Evolutionary conservation across 2,329 filamentous ascomycete species (phyloP).

Genomic region (Diaporthe aspalathi): DNA sequence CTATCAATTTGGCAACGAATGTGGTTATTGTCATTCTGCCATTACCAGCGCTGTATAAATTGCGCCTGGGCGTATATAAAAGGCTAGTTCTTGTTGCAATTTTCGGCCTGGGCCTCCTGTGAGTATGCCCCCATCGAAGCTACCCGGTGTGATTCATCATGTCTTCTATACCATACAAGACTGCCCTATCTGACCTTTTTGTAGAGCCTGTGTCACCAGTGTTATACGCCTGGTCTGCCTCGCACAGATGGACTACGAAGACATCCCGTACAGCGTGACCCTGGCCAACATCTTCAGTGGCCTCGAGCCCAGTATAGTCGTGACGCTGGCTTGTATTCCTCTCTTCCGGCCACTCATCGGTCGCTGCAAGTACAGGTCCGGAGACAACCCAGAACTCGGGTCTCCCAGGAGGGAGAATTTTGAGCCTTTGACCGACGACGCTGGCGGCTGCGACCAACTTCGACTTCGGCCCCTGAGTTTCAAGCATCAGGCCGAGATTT

Average conservation of each 20-base stretch:
- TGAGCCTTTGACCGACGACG: conserved; percentile 8
- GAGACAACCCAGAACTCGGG: neutral
- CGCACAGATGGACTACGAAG: neutral
- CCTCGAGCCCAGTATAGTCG: conserved; percentile 4
- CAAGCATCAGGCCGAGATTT: conserved; percentile 7
- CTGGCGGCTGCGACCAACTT: conserved; percentile 3
- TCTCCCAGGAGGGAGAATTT: neutral
- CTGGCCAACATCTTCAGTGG: neutral
- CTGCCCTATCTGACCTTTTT: neutral
- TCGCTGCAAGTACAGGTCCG: neutral
- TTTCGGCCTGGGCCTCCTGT: conserved; percentile 23
- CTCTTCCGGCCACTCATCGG: neutral
- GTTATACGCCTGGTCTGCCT: conserved; percentile 17
- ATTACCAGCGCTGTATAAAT: conserved; percentile 23
- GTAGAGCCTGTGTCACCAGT: neutral
- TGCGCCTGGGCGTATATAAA: conserved; percentile 10
- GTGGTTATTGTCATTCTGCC: conserved; percentile 23
- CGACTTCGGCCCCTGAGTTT: neutral
- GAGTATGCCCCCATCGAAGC: neutral
- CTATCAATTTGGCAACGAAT: conserved; percentile 28
- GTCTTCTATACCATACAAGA: neutral
- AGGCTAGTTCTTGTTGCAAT: neutral
- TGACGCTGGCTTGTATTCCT: conserved; percentile 14
- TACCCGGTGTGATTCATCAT: neutral
- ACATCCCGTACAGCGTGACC: neutral